Evolutionary conservation across 1,284 basidiomycete genomes (phyloP).

Genomic region (Rhodotorula sp.): DNA sequence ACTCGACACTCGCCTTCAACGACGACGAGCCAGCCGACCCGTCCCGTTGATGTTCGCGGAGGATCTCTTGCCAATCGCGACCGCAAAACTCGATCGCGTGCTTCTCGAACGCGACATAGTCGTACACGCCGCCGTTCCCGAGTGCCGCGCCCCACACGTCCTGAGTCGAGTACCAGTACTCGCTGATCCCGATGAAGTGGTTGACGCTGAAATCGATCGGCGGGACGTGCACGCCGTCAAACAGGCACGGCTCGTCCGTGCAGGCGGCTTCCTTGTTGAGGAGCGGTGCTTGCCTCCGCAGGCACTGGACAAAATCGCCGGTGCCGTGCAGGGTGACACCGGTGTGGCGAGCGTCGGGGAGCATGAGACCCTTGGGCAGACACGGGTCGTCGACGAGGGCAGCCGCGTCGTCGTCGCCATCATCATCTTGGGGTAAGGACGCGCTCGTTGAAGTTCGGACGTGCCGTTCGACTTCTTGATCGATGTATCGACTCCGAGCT

Average conservation of each 20-base stretch:
- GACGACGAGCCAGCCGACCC: slow-evolving; percentile 38
- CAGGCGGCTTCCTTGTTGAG: slow-evolving; percentile 86
- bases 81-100: slow-evolving; percentile 84
- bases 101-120: slow-evolving; percentile 92
- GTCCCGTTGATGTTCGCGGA: slow-evolving; percentile 64
- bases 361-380: slow-evolving; percentile 71
- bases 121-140: slow-evolving; percentile 76
- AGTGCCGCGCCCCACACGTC: slow-evolving; percentile 78
- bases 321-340: slow-evolving; percentile 73
- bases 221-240: slow-evolving; percentile 91
- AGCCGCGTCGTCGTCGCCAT: slow-evolving; percentile 44
- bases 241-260: slow-evolving; percentile 82
- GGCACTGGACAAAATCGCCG: slow-evolving; percentile 84
- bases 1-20: slow-evolving; percentile 61
- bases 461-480: slow-evolving; percentile 59
- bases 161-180: slow-evolving; percentile 99
- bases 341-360: slow-evolving; percentile 56
- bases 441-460: slow-evolving; percentile 20
- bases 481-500: slow-evolving; percentile 86
- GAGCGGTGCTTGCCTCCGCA: slow-evolving; percentile 70
- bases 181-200: slow-evolving; percentile 86
- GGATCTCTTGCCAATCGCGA: slow-evolving; percentile 73
- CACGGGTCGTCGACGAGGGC: slow-evolving; percentile 76
- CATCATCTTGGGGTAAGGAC: slow-evolving; percentile 12
- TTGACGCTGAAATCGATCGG: slow-evolving; percentile 52